Conservation (phyloP, 768 basidiomycete genomes). For the Pulveroboletus sp. region DNA sequence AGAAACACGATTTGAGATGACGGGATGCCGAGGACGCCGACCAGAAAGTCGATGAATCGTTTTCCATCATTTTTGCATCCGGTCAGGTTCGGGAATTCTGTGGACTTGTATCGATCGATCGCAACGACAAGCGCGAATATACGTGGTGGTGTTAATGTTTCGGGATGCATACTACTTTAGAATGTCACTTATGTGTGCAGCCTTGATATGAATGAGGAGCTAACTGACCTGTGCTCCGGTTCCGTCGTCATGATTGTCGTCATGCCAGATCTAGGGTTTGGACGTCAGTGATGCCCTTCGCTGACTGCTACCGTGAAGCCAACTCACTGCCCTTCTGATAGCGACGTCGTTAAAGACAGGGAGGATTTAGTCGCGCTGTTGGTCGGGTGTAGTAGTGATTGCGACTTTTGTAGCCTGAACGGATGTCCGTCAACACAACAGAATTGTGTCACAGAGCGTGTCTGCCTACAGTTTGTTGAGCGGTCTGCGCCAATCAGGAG, state of each 20-base stretch:
- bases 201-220: neutral
- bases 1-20: conserved; percentile 12
- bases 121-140: conserved; percentile 19
- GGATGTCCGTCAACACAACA: neutral
- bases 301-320: neutral
- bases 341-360: neutral
- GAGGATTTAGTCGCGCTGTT: conserved; percentile 1
- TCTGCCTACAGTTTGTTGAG: neutral
- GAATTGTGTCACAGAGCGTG: no score
- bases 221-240: conserved; percentile 3
- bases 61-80: conserved; percentile 21
- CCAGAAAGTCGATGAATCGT: conserved; percentile 13
- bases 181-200: neutral
- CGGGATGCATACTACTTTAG: neutral
- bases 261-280: conserved; percentile 11
- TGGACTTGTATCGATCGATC: conserved; percentile 10
- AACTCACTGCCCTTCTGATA: conserved; percentile 12
- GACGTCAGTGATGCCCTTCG: neutral
- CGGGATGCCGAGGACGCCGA: conserved; percentile 11
- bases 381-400: neutral
- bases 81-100: neutral
- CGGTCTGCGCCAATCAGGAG: neutral
- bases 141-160: conserved; percentile 2
- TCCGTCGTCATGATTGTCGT: neutral
- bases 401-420: conserved; percentile 1